phyloP scores from a whole-genome alignment of 1,139 yeast species.

The Debaryomyces udenii region DNA sequence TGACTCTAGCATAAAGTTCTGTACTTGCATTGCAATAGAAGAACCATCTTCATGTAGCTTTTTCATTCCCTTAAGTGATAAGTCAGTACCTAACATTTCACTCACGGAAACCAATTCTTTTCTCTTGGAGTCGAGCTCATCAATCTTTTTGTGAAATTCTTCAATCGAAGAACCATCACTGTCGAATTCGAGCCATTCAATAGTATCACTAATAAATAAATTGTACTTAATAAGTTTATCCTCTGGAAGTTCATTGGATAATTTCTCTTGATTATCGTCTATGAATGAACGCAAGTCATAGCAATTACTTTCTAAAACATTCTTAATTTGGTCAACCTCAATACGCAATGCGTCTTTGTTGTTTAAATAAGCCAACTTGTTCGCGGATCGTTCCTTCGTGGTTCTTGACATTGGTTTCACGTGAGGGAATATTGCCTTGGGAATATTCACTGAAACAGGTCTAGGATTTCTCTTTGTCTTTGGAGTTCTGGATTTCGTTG shows the following conservation, averaged over 20 bases:
- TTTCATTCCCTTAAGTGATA: slow-evolving; percentile 38
- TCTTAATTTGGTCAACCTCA: slow-evolving; percentile 51
- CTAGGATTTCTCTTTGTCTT: slow-evolving; percentile 20
- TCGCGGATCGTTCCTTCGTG: slow-evolving; percentile 36
- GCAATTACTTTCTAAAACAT: slow-evolving; percentile 58
- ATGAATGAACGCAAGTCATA: slow-evolving; percentile 58
- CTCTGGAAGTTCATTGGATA: slow-evolving; percentile 38
- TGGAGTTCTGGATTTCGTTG: slow-evolving; percentile 21
- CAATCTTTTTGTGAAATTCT: slow-evolving; percentile 36
- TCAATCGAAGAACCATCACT: slow-evolving; percentile 56
- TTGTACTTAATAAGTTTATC: slow-evolving; percentile 31
- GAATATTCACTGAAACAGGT: slow-evolving; percentile 23
- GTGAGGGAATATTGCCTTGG: slow-evolving; percentile 40
- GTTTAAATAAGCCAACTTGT: slow-evolving; percentile 36
- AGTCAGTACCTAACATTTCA: slow-evolving; percentile 35
- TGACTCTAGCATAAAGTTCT: slow-evolving; percentile 46
- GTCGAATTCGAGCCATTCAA: slow-evolving; percentile 83
- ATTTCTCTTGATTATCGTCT: slow-evolving; percentile 49
- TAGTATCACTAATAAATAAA: slow-evolving; percentile 44
- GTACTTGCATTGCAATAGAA: slow-evolving; percentile 42
- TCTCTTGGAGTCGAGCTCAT: slow-evolving; percentile 24
- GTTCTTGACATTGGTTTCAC: slow-evolving; percentile 48
- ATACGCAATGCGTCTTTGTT: slow-evolving; percentile 50
- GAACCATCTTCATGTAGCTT: slow-evolving; percentile 45
- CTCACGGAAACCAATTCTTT: slow-evolving; percentile 24